Conservation (phyloP, 352 stramenopile genomes). For the Peronospora farinosa region DNA sequence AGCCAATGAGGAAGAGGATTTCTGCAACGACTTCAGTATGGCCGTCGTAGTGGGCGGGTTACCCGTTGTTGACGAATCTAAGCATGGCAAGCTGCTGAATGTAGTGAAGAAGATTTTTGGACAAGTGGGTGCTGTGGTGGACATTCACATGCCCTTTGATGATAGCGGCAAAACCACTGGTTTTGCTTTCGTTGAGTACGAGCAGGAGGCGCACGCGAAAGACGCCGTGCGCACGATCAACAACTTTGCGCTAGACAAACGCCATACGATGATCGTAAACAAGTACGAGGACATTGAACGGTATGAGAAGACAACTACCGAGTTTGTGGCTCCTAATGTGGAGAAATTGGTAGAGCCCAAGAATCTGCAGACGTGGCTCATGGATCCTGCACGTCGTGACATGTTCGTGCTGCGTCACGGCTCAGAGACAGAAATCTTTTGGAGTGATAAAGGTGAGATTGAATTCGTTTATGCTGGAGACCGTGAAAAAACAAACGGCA, state of each 20-base stretch:
- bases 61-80: conserved; percentile 64
- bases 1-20: conserved; percentile 69
- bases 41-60: conserved; percentile 75
- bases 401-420: conserved; percentile 93
- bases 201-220: conserved; percentile 59
- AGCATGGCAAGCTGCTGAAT: conserved; percentile 79
- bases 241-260: conserved; percentile 94
- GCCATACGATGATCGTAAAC: conserved; percentile 92
- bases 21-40: conserved; percentile 74
- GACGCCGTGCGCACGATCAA: conserved; percentile 81
- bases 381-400: conserved; percentile 88
- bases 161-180: conserved; percentile 52
- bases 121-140: conserved; percentile 66
- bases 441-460: conserved; percentile 84
- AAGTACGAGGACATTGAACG: conserved; percentile 87
- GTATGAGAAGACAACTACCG: conserved; percentile 54
- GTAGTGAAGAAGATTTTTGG: conserved; percentile 86
- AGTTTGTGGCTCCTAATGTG: conserved; percentile 76
- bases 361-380: conserved; percentile 91
- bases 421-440: conserved; percentile 95
- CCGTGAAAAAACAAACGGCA: conserved; percentile 92
- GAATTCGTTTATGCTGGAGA: conserved; percentile 93
- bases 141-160: conserved; percentile 77
- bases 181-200: conserved; percentile 82
- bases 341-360: conserved; percentile 88